phyloP scores from a whole-genome alignment of 768 basidiomycete species.

The Leucocoprinus birnbaumii region DNA sequence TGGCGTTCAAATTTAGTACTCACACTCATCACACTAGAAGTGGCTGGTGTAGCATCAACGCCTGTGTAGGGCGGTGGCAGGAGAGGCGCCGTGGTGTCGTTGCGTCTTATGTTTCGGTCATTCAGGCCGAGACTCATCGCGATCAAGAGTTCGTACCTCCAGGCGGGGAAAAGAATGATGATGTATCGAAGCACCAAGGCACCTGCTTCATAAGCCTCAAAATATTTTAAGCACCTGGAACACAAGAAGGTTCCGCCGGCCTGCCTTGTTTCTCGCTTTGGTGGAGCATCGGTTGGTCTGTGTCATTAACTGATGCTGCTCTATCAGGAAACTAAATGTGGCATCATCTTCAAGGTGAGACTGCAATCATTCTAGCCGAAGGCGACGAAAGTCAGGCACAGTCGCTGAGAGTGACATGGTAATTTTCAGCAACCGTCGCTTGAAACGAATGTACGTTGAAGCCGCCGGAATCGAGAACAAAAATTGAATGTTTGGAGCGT shows the following conservation, averaged over 20 bases:
- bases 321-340: not conserved
- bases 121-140: not conserved
- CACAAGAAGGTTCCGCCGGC: conserved; percentile 6
- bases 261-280: not conserved
- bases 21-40: not conserved
- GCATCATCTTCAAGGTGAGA: not conserved
- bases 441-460: no score
- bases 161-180: not conserved
- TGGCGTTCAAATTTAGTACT: not conserved
- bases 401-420: no score
- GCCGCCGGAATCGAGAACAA: no score
- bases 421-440: no score
- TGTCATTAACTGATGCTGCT: not conserved
- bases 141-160: not conserved
- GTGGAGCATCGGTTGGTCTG: conserved; percentile 5
- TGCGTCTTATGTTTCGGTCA: not conserved
- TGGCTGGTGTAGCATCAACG: not conserved
- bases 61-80: not conserved
- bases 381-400: not conserved
- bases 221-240: conserved; percentile 7
- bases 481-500: no score
- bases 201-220: conserved; percentile 10
- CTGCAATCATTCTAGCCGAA: not conserved
- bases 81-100: not conserved
- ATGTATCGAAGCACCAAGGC: not conserved